Evolutionary conservation across 2,329 filamentous ascomycete species (phyloP).

Genomic region (Penicillium brasilianum): DNA sequence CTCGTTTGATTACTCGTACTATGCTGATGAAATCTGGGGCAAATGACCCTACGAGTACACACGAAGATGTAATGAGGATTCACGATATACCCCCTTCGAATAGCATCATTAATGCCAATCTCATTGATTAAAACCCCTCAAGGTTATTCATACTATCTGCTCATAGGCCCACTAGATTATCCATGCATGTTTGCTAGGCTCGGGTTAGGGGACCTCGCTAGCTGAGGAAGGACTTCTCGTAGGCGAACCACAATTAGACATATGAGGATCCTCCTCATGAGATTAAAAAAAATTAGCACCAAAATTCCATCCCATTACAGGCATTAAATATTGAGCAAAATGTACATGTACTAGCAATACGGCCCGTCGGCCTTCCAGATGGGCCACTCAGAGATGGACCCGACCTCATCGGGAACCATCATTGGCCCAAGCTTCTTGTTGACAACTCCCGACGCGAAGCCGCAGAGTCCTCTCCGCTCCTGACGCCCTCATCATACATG

Average conservation of each 20-base stretch:
- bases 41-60: neutral
- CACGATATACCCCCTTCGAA: neutral
- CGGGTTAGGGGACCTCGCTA: no score
- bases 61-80: neutral
- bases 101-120: neutral
- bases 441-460: slow-evolving; percentile 37
- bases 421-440: slow-evolving; percentile 49
- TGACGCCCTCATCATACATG: slow-evolving; percentile 16
- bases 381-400: neutral
- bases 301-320: neutral
- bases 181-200: no score
- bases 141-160: no score
- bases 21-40: neutral
- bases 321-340: neutral
- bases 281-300: neutral
- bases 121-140: no score
- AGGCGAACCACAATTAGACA: no score
- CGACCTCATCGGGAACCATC: slow-evolving; percentile 11
- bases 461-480: slow-evolving; percentile 23
- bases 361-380: neutral
- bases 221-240: no score
- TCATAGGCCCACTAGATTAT: no score
- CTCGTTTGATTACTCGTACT: neutral
- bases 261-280: no score
- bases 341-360: neutral